A percentile compares a stretch with the other conserved stretches of the same genome.
Evolutionary conservation across 2,329 filamentous ascomycete genomes (phyloP).

Genomic region (Rhytidhysteron rufulum): DNA sequence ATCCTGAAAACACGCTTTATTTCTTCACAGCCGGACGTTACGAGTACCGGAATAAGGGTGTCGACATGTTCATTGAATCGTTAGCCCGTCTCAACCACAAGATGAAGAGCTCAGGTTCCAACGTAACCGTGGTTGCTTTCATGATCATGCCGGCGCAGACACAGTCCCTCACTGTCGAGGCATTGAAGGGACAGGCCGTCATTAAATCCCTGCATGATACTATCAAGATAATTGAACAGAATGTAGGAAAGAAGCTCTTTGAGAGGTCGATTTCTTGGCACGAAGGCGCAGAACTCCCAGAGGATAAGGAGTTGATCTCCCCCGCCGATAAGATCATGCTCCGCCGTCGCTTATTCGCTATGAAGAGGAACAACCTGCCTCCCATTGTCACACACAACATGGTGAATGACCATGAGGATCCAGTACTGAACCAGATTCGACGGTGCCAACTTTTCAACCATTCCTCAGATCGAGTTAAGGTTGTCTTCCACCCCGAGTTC

Average conservation of each 20-base stretch:
- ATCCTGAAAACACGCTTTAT: conserved; percentile 93
- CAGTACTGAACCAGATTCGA: conserved; percentile 91
- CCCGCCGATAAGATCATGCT: conserved; percentile 89
- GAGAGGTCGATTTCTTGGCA: conserved; percentile 94
- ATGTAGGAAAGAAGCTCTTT: conserved; percentile 90
- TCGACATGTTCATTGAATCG: conserved; percentile 99
- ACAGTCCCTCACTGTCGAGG: conserved; percentile 89
- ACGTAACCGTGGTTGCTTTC: conserved; percentile 93
- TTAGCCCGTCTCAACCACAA: conserved; percentile 91
- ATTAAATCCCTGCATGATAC: conserved; percentile 95
- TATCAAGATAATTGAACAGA: conserved; percentile 85
- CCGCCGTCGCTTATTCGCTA: conserved; percentile 86
- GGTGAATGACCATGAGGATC: conserved; percentile 89
- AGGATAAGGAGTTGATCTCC: conserved; percentile 94
- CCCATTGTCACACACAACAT: conserved; percentile 99
- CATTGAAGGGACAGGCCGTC: conserved; percentile 92
- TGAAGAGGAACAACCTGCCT: conserved; percentile 87
- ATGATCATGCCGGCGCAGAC: conserved; percentile 99
- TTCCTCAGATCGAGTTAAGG: conserved; percentile 89
- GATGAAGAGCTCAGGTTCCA: conserved; percentile 78
- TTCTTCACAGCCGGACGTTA: conserved; percentile 97
- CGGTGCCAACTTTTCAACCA: conserved; percentile 97
- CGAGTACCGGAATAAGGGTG: conserved; percentile 97
- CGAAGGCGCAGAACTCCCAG: conserved; percentile 87
- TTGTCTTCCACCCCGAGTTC: conserved; percentile 98